A percentile compares a stretch with the other conserved stretches of the same genome.
phyloP scores from a whole-genome alignment of 345 rosid species.

The Acer yangbiense region DNA sequence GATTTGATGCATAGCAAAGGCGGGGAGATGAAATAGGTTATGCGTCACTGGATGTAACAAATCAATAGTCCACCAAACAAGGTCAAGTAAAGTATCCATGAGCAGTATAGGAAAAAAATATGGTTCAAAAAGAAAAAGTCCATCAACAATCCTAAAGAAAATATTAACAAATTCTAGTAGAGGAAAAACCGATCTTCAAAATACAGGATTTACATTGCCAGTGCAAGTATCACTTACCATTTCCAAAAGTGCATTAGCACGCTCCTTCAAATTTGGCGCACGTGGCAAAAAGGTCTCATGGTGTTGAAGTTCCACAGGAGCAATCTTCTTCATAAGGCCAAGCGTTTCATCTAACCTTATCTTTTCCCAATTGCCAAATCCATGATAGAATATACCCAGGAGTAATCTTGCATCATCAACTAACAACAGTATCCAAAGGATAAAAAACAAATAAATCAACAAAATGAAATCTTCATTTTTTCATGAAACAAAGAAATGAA shows the following conservation, averaged over 20 bases:
- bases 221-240: slow-evolving; percentile 53
- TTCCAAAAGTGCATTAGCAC: slow-evolving; percentile 96
- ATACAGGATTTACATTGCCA: background rate
- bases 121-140: background rate
- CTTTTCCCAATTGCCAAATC: slow-evolving; percentile 98
- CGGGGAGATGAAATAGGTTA: background rate
- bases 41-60: background rate
- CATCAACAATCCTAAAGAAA: background rate
- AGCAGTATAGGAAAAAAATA: background rate
- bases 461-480: background rate
- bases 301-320: slow-evolving; percentile 98
- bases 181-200: background rate
- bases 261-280: slow-evolving; percentile 96
- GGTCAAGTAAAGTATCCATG: background rate
- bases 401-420: slow-evolving; percentile 99
- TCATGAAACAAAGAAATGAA: background rate
- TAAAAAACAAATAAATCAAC: slow-evolving; percentile 14
- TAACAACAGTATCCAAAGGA: slow-evolving; percentile 28
- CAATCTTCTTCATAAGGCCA: slow-evolving; percentile 93
- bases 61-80: background rate
- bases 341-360: slow-evolving; percentile 91
- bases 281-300: slow-evolving; percentile 99
- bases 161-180: background rate
- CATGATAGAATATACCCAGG: slow-evolving; percentile 86
- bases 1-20: background rate